Evolutionary conservation across 129 eudicot species (phyloP).

Genomic region (Glebionis coronaria): DNA sequence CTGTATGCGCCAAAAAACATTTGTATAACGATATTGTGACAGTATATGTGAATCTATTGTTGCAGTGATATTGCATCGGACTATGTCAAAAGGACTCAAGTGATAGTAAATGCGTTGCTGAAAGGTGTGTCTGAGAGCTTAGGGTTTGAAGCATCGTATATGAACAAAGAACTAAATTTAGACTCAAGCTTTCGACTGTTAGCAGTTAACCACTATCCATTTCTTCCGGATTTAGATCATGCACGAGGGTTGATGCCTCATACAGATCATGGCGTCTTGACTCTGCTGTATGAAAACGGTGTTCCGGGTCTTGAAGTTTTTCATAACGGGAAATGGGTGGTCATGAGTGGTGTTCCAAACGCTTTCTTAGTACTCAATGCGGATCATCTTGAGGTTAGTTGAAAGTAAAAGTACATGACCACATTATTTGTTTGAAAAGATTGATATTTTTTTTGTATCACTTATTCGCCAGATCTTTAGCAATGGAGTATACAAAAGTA

Average conservation of each 20-base stretch:
- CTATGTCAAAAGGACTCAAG: slow-evolving; percentile 25
- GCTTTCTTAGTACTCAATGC: slow-evolving; percentile 22
- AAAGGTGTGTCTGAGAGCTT: slow-evolving; percentile 37
- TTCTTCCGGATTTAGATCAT: slow-evolving; percentile 12
- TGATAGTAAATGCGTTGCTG: slow-evolving; percentile 28
- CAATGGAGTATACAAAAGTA: no score
- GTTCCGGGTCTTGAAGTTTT: slow-evolving; percentile 34
- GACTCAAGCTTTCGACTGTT: slow-evolving; percentile 30
- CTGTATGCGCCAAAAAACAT: no score
- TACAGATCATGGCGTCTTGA: slow-evolving; percentile 39
- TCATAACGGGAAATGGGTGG: slow-evolving; percentile 30
- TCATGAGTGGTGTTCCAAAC: slow-evolving; percentile 29
- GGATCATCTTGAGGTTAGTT: slow-evolving; percentile 5
- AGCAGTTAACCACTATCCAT: slow-evolving; percentile 32
- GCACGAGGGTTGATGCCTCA: slow-evolving; percentile 19
- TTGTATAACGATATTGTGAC: background rate
- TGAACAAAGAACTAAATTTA: slow-evolving; percentile 27
- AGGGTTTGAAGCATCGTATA: slow-evolving; percentile 33
- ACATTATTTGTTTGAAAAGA: background rate
- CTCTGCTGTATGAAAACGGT: slow-evolving; percentile 29
- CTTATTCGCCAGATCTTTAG: no score
- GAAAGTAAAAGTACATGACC: background rate
- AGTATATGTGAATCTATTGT: background rate
- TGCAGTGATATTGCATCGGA: slow-evolving; percentile 28
- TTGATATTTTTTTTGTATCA: background rate